Evolutionary conservation across 2,329 filamentous ascomycete genomes (phyloP).

Genomic region (Lasiodiplodia sp.): DNA sequence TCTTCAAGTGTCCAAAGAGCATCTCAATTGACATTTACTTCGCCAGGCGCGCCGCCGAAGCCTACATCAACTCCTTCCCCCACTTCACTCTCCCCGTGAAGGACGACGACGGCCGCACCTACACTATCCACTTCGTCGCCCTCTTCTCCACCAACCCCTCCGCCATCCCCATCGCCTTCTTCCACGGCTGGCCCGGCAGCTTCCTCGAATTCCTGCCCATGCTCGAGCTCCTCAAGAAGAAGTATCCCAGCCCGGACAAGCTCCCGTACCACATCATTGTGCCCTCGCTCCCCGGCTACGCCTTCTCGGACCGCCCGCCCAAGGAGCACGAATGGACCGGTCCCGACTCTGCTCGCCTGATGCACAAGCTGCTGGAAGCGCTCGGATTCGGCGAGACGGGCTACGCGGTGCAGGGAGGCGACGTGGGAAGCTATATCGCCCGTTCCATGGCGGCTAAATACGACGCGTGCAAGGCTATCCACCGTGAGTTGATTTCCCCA

Average conservation of each 20-base stretch:
- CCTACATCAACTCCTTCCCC: constrained; percentile 59
- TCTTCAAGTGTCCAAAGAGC: neutral
- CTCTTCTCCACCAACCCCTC: constrained; percentile 62
- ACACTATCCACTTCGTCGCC: constrained; percentile 62
- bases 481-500: constrained; percentile 35
- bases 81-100: constrained; percentile 59
- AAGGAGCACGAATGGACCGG: constrained; percentile 53
- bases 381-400: constrained; percentile 59
- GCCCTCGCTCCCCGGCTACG: constrained; percentile 64
- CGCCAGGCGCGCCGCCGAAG: constrained; percentile 38
- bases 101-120: constrained; percentile 43
- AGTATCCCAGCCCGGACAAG: constrained; percentile 55
- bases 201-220: constrained; percentile 66
- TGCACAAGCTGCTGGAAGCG: constrained; percentile 62
- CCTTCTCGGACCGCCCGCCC: constrained; percentile 57
- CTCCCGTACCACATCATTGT: constrained; percentile 66
- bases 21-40: neutral
- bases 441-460: constrained; percentile 50
- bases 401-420: constrained; percentile 66
- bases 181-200: constrained; percentile 65
- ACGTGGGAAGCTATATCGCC: constrained; percentile 59
- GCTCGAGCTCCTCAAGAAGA: constrained; percentile 53
- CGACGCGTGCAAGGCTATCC: constrained; percentile 56
- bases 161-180: constrained; percentile 60
- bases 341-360: constrained; percentile 51